A percentile compares a stretch with the other conserved stretches of the same genome.
phyloP scores from a whole-genome alignment of 2,329 filamentous ascomycete genomes.

The Xylariaceae sp. region DNA sequence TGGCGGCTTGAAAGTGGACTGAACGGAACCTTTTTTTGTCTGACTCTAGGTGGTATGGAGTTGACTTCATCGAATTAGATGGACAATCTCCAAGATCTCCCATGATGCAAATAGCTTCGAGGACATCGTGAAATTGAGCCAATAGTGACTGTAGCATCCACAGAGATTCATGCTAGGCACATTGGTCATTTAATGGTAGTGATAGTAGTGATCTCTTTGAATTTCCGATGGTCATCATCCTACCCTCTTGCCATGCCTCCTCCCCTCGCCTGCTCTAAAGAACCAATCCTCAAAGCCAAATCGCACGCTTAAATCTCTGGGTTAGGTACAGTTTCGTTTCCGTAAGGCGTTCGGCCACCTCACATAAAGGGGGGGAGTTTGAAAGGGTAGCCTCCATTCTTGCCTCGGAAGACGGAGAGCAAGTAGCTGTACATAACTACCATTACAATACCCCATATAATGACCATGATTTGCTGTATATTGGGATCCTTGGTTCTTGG shows the following conservation, averaged over 20 bases:
- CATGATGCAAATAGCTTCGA: not conserved
- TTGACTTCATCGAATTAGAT: not conserved
- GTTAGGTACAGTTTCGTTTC: not conserved
- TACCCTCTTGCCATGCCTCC: slow-evolving; percentile 4
- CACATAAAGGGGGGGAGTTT: slow-evolving; percentile 82
- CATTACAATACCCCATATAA: slow-evolving; percentile 72
- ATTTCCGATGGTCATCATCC: not conserved
- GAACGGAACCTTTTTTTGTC: too few species aligned
- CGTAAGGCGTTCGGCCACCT: slow-evolving; percentile 10
- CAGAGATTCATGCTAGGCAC: not conserved
- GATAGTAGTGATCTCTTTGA: not conserved
- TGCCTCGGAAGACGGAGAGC: slow-evolving; percentile 85
- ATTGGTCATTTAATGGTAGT: slow-evolving; percentile 1
- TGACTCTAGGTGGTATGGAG: not conserved
- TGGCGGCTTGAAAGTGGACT: too few species aligned
- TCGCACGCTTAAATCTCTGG: not conserved
- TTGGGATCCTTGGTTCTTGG: slow-evolving; percentile 77
- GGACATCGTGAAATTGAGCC: not conserved
- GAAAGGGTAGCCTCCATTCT: slow-evolving; percentile 94
- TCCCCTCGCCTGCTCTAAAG: slow-evolving; percentile 6
- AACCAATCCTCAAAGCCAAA: slow-evolving; percentile 5
- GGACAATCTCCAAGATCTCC: not conserved
- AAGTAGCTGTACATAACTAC: slow-evolving; percentile 89
- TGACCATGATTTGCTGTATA: slow-evolving; percentile 72
- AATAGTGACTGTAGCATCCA: not conserved